These are phyloP conservation scores for Blastobotrys aristatus DNA, from an alignment of 1,139 yeast species.

Conservation along the genomic window DNA sequence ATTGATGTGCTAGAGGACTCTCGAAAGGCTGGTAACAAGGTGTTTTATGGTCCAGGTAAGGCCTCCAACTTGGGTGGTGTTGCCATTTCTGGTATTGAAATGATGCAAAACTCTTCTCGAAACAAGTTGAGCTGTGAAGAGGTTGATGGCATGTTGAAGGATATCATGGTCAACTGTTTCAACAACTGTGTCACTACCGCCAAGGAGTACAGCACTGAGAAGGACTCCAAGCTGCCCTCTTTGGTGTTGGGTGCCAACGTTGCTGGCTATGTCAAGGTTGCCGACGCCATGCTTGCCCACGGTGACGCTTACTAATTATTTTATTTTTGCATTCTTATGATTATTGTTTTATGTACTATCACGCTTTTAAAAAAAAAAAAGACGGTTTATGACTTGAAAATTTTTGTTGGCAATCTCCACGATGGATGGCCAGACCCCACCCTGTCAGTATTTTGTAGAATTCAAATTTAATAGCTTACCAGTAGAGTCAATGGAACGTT, in stretches of 20 bases:
- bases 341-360: background rate
- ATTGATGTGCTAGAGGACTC: constrained; percentile 88
- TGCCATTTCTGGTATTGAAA: constrained; percentile 96
- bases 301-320: constrained; percentile 62
- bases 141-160: constrained; percentile 82
- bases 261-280: constrained; percentile 98
- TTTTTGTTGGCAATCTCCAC: too few relatives aligned
- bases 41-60: constrained; percentile 99
- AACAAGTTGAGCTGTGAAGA: constrained; percentile 81
- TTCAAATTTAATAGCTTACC: too few relatives aligned
- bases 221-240: constrained; percentile 71
- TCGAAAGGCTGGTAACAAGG: constrained; percentile 55
- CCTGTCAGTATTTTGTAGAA: too few relatives aligned
- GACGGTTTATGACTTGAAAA: background rate
- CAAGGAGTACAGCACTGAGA: constrained; percentile 66
- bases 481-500: too few relatives aligned
- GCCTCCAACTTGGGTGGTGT: constrained; percentile 99
- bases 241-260: constrained; percentile 98
- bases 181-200: constrained; percentile 90
- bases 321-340: background rate
- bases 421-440: too few relatives aligned
- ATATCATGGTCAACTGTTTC: constrained; percentile 91
- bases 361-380: background rate
- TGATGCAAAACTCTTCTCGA: constrained; percentile 99
- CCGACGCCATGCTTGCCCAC: constrained; percentile 96